Evolutionary conservation across 139 green algal species (phyloP), one percentile per base, ranked within the genome.

Genomic region (Volvox africanus): DNA sequence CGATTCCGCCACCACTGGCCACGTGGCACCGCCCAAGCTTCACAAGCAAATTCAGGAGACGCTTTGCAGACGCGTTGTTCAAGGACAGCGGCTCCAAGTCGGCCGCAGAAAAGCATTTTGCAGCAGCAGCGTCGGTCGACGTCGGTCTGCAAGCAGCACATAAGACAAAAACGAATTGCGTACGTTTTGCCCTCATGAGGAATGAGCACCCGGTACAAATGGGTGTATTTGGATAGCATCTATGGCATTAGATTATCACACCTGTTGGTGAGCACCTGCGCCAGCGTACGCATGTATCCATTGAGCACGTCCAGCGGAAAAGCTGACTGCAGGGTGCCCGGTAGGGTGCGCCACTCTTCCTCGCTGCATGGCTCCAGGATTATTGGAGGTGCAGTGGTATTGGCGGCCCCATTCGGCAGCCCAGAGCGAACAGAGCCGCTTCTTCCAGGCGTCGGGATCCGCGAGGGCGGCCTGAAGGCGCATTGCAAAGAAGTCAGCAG

Each of bases 1-100:
- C 80, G 80, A 65, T 65, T 37, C 36, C 86, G 2, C 37, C 22
- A 5, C 24, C 22, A 18, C 21, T 32, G 28, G 50, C 80, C 44
- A 88, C 81, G 67, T 92, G 62, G 44, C 50, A 82, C 30, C 88
- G 88, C 14, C 89, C 89, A 75, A 92, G 62, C 75, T 90, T 90
- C 28, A 73, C 83, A 0, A 92, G 82, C 37, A 76, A 44, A 67
- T 92, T 92, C 6, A 92, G 32, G 14, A 92, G 62, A 33, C 89
- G 82, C 61, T 88, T 90, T n/a, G 89, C 36, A 9, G 32, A 21
- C 28, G 28, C 26, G 71, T 2, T 83, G 73, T 32, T 76, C 20
- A 84, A 19, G 1, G 3, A 28, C 71, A 84, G 73, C 0, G 30
- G 2, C 50, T 83, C 86, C 71, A 90, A 22, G 50, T 90, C 73